These are phyloP conservation scores for Silybum marianum DNA, from an alignment of 129 eudicot genomes.

Conservation along the genomic window DNA sequence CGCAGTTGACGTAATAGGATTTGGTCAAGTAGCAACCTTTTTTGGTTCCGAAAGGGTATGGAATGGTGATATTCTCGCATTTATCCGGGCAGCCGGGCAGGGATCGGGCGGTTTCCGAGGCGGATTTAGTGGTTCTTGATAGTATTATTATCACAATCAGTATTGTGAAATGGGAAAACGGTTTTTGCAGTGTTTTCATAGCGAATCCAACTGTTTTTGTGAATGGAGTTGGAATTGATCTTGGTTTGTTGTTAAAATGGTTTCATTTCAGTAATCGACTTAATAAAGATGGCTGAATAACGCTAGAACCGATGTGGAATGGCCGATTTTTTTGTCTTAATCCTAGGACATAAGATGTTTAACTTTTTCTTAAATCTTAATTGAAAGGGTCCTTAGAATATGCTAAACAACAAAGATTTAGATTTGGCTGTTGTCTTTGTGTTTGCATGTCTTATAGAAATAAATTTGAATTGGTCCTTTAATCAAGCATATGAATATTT, in stretches of 20 bases:
- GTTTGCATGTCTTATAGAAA: neutral
- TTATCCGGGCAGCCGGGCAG: constrained; percentile 26
- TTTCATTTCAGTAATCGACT: neutral
- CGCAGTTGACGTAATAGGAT: constrained; percentile 7
- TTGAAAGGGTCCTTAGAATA: neutral
- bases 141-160: constrained; percentile 10
- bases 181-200: neutral
- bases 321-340: neutral
- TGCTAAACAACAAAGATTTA: neutral
- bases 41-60: constrained; percentile 28
- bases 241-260: neutral
- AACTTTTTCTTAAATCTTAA: neutral
- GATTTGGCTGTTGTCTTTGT: neutral
- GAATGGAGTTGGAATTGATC: neutral
- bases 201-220: neutral
- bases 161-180: neutral
- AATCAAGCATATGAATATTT: neutral
- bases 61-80: constrained; percentile 30
- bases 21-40: constrained; percentile 22
- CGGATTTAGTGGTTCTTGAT: constrained; percentile 16
- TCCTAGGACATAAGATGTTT: neutral
- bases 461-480: neutral
- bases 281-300: neutral
- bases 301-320: neutral
- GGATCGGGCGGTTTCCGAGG: neutral